These are phyloP conservation scores for Apiotrichum siamense DNA, from an alignment of 1,284 basidiomycete genomes.

Conservation along the genomic window DNA sequence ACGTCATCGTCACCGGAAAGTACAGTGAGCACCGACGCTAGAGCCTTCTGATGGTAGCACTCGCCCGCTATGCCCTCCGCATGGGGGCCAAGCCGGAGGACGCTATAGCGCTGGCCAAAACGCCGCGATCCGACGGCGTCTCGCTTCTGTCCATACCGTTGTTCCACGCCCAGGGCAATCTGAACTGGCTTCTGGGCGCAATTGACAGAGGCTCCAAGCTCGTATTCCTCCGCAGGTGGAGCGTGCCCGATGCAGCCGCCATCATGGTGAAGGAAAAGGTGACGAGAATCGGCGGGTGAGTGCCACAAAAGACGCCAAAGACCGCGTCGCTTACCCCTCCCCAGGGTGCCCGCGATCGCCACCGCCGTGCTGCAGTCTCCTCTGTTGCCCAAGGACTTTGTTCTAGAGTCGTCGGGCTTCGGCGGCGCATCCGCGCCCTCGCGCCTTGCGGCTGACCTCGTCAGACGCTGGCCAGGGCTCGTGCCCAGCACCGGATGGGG, in stretches of 20 bases:
- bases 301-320: too few relatives aligned
- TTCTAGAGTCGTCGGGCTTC: slow-evolving; percentile 37
- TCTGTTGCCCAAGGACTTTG: slow-evolving; percentile 6
- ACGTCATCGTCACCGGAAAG: too few relatives aligned
- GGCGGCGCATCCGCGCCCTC: slow-evolving; percentile 37
- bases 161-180: slow-evolving; percentile 44
- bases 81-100: slow-evolving; percentile 8
- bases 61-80: slow-evolving; percentile 11
- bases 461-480: slow-evolving; percentile 25
- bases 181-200: slow-evolving; percentile 39
- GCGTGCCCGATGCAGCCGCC: slow-evolving; percentile 25
- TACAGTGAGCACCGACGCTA: too few relatives aligned
- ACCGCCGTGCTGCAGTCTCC: slow-evolving; percentile 20
- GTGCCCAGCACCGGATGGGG: slow-evolving; percentile 43
- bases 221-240: slow-evolving; percentile 35
- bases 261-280: slow-evolving; percentile 29
- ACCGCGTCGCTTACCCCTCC: too few relatives aligned
- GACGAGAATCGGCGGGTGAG: slow-evolving; percentile 38
- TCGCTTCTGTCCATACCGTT: slow-evolving; percentile 39
- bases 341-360: slow-evolving; percentile 40
- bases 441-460: slow-evolving; percentile 27
- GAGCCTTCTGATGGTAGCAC: too few relatives aligned
- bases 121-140: slow-evolving; percentile 15
- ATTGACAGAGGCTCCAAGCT: slow-evolving; percentile 34
- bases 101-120: not conserved